Base-by-base conservation (phyloP, 352 stramenopile genomes). In the Phytophthora capsici region DNA sequence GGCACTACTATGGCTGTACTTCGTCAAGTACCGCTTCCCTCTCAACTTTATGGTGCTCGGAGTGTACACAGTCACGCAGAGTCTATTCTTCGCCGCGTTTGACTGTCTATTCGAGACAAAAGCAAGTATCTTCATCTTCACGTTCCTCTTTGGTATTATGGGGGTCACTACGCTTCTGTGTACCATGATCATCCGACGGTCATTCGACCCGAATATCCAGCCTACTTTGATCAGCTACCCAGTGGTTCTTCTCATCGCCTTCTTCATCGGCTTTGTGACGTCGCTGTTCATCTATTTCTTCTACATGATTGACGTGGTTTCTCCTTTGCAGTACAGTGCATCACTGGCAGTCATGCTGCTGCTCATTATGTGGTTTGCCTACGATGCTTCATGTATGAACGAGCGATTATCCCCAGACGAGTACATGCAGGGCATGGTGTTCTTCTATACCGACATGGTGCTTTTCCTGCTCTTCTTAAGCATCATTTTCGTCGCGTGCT, bases 401-500 rank as follows among this genome's bases (percentile, higher is more conserved):
- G 80, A 93, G 49, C 70, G 81, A 1, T 69, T 93, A 4, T 87
- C 80, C 14, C 84, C 82, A 5, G 84, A 93, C 66, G 84, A 93
- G 66, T 93, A 91, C 67, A 91, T 93, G 84, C 82, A 90, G 55
- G 84, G 84, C 50, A 87, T 92, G 82, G 79, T 93, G 17, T 89
- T 90, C 65, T 93, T 90, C 68, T 93, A 93, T 71, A 93, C 84
- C 3, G 84, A 93, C 53, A 90, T 91, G 74, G 82, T 90, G 51
- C 77, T 93, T 10, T 93, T 91, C 71, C 44, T 93, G 32, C 58
- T 91, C 40, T 93, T 93, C 65, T 47, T 93, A 20, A 83, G 81
- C 63, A 89, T 89, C 65, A 87, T 93, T 61, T 85, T 93, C 63
- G 77, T 93, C 26, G 78, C 80, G 14, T 93, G 82, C 46, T 88